Percentiles rank a stretch among this genome's conserved stretches.
Conservation (phyloP, 345 rosid species). For the Gossypium longicalyx region DNA sequence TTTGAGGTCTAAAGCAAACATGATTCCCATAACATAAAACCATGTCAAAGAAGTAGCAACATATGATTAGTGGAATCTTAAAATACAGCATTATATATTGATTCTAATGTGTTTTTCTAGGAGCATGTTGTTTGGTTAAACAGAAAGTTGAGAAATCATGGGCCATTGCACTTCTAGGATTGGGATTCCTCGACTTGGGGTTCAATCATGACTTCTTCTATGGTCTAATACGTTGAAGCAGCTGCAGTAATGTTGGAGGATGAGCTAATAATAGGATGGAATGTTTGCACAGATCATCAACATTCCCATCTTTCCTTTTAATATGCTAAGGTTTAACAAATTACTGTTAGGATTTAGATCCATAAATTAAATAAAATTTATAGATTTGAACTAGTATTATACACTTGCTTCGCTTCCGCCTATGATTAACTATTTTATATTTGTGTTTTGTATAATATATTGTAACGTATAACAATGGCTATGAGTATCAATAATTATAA, state of each 20-base stretch:
- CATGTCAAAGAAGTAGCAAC: background rate
- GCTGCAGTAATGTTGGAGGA: background rate
- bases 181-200: constrained; percentile 54
- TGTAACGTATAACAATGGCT: no score
- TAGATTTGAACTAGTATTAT: no score
- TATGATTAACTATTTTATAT: no score
- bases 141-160: constrained; percentile 35
- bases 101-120: constrained; percentile 30
- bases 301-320: background rate
- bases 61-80: background rate
- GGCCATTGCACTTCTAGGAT: constrained; percentile 46
- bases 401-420: no score
- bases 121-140: constrained; percentile 27
- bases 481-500: no score
- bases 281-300: background rate
- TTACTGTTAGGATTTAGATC: no score
- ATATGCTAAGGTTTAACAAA: background rate
- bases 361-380: no score
- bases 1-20: constrained; percentile 12
- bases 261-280: background rate
- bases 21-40: constrained; percentile 11
- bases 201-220: constrained; percentile 60
- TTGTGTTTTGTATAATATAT: no score
- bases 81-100: constrained; percentile 11
- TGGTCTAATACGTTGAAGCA: constrained; percentile 45